A percentile compares a stretch with the other conserved stretches of the same genome.
Evolutionary conservation across 345 rosid species (phyloP).

Genomic region (Murraya paniculata): DNA sequence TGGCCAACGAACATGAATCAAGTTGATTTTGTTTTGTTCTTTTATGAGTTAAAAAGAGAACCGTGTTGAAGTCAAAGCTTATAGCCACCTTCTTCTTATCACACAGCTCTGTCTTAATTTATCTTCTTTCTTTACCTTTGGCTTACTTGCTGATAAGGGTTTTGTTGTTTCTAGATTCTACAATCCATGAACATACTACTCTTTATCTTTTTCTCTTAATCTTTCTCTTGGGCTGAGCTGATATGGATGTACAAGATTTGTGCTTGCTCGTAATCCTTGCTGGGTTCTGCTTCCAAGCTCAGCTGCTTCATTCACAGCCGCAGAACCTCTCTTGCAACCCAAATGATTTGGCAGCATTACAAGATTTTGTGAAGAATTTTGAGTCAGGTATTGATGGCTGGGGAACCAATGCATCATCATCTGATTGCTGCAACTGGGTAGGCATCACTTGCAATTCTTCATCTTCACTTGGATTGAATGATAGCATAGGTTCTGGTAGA

Average conservation of each 20-base stretch:
- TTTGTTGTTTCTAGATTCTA: slow-evolving; percentile 14
- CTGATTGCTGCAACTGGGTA: slow-evolving; percentile 59
- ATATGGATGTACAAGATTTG: slow-evolving; percentile 46
- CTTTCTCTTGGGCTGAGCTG: not conserved
- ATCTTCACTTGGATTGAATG: slow-evolving; percentile 32
- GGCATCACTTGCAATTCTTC: slow-evolving; percentile 57
- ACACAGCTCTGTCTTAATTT: not conserved
- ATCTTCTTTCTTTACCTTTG: not conserved
- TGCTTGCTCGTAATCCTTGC: slow-evolving; percentile 33
- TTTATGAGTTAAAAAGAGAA: not conserved
- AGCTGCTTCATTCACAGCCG: slow-evolving; percentile 16
- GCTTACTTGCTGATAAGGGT: slow-evolving; percentile 13
- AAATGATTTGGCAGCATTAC: slow-evolving; percentile 50
- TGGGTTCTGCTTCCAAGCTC: slow-evolving; percentile 33
- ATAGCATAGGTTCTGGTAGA: slow-evolving; percentile 28
- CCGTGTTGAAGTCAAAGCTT: slow-evolving; percentile 43
- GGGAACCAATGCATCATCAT: slow-evolving; percentile 31
- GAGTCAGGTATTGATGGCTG: slow-evolving; percentile 41
- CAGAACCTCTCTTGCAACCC: slow-evolving; percentile 48
- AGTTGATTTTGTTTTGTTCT: not conserved
- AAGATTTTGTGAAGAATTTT: slow-evolving; percentile 36
- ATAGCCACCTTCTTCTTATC: slow-evolving; percentile 17
- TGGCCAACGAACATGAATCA: not conserved
- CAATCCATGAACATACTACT: not conserved
- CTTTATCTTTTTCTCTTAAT: not conserved